These are phyloP conservation scores for Elongisporangium senticosum DNA, from an alignment of 352 stramenopile genomes.

Conservation along the genomic window DNA sequence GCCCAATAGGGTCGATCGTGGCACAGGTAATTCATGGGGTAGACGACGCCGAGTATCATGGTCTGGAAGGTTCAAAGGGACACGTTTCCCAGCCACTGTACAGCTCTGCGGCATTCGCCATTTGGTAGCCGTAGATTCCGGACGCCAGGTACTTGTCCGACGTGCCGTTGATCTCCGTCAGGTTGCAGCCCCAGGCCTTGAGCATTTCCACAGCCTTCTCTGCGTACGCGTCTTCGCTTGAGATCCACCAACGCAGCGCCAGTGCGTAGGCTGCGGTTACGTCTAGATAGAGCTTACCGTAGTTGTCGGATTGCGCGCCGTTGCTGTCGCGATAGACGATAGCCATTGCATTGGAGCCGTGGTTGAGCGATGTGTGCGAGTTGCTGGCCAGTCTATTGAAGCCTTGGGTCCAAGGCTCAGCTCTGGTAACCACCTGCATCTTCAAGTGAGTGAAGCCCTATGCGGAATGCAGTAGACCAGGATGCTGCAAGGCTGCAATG, in stretches of 20 bases:
- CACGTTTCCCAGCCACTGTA: constrained; percentile 7
- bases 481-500: constrained; percentile 7
- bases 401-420: constrained; percentile 16
- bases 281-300: constrained; percentile 11
- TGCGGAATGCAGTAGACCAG: constrained; percentile 13
- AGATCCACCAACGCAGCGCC: constrained; percentile 13
- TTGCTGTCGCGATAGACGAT: constrained; percentile 9
- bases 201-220: constrained; percentile 9
- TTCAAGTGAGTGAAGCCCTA: constrained; percentile 13
- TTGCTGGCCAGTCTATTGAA: constrained; percentile 14
- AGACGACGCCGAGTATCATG: constrained; percentile 15
- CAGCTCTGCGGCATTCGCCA: constrained; percentile 17
- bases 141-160: constrained; percentile 14
- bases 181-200: constrained; percentile 11
- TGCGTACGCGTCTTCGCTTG: constrained; percentile 7
- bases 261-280: constrained; percentile 13
- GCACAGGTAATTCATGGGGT: constrained; percentile 19
- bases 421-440: constrained; percentile 5
- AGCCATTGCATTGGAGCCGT: constrained; percentile 4
- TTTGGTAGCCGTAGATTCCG: constrained; percentile 16
- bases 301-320: constrained; percentile 12
- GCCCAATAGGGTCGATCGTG: constrained; percentile 19
- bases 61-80: constrained; percentile 7
- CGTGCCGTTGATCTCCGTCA: constrained; percentile 9
- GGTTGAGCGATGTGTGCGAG: constrained; percentile 7